Evolutionary conservation across 1,284 basidiomycete species (phyloP), one percentile per base, ranked within the genome.

Genomic region (Leccinum fallax): DNA sequence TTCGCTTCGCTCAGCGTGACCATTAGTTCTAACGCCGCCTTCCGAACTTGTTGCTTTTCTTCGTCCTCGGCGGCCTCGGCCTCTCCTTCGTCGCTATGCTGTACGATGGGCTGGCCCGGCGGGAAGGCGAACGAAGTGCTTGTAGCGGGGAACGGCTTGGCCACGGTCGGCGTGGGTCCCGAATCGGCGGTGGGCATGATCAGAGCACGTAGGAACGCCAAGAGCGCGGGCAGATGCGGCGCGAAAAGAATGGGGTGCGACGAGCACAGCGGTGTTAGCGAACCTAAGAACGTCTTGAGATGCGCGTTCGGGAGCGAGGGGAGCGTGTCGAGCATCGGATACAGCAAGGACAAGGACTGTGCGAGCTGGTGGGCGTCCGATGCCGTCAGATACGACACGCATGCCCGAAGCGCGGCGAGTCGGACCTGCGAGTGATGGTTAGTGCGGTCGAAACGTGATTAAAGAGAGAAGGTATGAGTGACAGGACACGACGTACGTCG

Each of bases 11-110:
- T 86, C 19, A 93, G 71, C n/a, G 82, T 85, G 57, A 92, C 79
- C 88, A 93, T 90, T 57, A 93, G 85, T 72, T 93, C 90, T 13
- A 93, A 74, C 15, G 89, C 89, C 3, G 84, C 81, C 49, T 84
- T 81, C 15, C 90, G 77, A 24, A 90, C 79, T 26, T 85, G 85
- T 48, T 86, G 82, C 43, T 82, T 78, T 64, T 85, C 84, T 61
- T 85, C 83, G 51, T 82, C 79, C 48, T 77, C 71, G 56, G 78
- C 81, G 40, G 79, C 80, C 59, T 82, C 79, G n/a, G 76, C 62
- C 5, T 76, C 72, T 4, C 68, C 76, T 13, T 74, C 77, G 13
- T 74, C 71, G 6, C 58, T 70, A 19, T 67, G 66, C n/a, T 58
- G 62, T 3, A 62, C 59, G 11, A 46, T 19, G 19, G 67, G 63